Base-by-base conservation (phyloP, 2,329 filamentous ascomycete genomes). In the Epichloe festucae region DNA sequence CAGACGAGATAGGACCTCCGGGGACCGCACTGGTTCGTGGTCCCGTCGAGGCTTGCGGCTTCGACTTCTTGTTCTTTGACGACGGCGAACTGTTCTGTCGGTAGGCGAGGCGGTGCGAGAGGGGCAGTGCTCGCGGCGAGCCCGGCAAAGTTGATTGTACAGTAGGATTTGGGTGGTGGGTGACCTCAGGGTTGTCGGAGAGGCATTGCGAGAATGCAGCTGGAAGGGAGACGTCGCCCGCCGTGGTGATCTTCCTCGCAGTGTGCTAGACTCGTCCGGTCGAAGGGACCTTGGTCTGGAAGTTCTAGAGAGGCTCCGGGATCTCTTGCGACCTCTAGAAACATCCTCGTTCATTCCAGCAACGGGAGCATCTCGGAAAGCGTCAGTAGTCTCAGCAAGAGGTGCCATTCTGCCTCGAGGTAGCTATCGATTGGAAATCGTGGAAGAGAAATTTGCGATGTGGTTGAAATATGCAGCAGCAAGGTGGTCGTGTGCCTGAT, bases 101-200 rank as follows among this genome's bases (percentile, higher is more conserved):
- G 63, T 58, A 3, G 67, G 66, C 5, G 68, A 68, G 2, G 63
- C 56, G 17, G 65, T 65, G 19, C 69, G 62, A 12, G 69, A 72
- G 11, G 69, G 69, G 53, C 69, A 71, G 54, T 73, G 72, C 56
- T 71, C 71, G 19, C 73, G 69, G 41, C 70, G 68, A 36, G 64
- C 63, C 34, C 67, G 65, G 5, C 70, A 62, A 14, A 73, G 65
- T 12, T 70, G 62, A 41, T 69, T 67, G 52, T 68, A 66, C 15
- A 73, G 65, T 17, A 73, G 59, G 35, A 70, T 66, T 38, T 69
- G 67, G 52, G 67, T 67, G 31, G 67, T 68, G 12, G 73, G 70
- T 3, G 70, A 72, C 15, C 67, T 57, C 19, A 67, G 58, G 12
- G 45, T 21, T 15, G 63, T 56, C 4, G 66, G 65, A 5, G 67